Evolutionary conservation across 75 land plant species (phyloP).

Genomic region (Ceratopteris richardii): DNA sequence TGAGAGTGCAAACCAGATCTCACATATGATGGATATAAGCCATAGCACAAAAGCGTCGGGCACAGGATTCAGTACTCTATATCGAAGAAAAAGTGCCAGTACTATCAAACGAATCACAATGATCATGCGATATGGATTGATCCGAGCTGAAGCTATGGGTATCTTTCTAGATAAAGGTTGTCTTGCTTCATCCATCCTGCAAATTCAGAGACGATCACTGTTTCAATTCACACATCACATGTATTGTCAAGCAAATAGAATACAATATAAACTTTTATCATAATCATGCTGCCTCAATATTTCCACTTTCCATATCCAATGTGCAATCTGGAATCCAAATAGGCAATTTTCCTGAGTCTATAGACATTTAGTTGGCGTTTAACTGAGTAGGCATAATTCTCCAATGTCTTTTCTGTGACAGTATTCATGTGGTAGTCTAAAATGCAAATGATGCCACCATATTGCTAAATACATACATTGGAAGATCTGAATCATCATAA

Average conservation of each 20-base stretch:
- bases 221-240: background rate
- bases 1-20: conserved; percentile 89
- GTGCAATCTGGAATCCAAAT: background rate
- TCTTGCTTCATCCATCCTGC: conserved; percentile 69
- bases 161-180: conserved; percentile 76
- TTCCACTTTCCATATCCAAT: background rate
- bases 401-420: too few species aligned
- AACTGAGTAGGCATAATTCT: too few species aligned
- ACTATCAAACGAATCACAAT: conserved; percentile 67
- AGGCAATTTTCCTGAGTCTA: too few species aligned
- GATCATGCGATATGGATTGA: conserved; percentile 71
- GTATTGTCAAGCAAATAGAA: background rate
- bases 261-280: too few species aligned
- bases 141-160: conserved; percentile 56
- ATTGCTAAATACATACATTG: conserved; percentile 32
- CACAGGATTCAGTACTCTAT: conserved; percentile 66
- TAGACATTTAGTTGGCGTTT: too few species aligned
- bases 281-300: too few species aligned
- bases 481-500: conserved; percentile 67
- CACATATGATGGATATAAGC: conserved; percentile 74
- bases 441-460: background rate
- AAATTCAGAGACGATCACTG: background rate
- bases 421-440: background rate
- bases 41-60: conserved; percentile 54
- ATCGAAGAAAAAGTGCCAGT: conserved; percentile 65